Percentiles rank a stretch among this genome's conserved stretches.
Conservation (phyloP, 306 rosid species). For the Phaseolus lunatus region DNA sequence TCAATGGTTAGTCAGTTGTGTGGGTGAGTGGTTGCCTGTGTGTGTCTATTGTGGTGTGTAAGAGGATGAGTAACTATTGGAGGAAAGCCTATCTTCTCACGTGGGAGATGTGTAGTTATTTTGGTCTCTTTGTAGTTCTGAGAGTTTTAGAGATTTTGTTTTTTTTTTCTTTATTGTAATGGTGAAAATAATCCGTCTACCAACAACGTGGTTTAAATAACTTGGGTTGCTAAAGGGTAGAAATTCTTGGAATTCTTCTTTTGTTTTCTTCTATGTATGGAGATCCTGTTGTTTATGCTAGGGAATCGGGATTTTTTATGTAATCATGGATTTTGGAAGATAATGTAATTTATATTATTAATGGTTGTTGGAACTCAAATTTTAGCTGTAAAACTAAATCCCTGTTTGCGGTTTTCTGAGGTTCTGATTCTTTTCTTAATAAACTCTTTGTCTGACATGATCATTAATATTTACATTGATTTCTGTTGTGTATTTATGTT, state of each 20-base stretch:
- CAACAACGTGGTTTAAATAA: not conserved
- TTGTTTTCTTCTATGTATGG: constrained; percentile 14
- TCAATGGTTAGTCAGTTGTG: not conserved
- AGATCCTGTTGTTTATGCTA: not conserved
- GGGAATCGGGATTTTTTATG: not conserved
- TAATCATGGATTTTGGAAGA: constrained; percentile 9
- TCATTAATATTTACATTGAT: not conserved
- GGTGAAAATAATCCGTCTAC: not conserved
- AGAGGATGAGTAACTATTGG: not conserved
- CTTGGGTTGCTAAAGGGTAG: constrained; percentile 13
- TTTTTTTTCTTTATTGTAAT: not conserved
- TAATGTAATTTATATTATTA: constrained; percentile 14
- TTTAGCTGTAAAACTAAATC: constrained; percentile 16
- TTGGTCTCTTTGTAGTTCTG: not conserved
- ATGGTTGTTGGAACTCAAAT: constrained; percentile 20
- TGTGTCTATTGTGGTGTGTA: not conserved
- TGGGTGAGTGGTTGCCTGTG: constrained; percentile 19
- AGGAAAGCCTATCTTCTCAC: not conserved
- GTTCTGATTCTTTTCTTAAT: constrained; percentile 9
- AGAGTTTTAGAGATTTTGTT: constrained; percentile 24
- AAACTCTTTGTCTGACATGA: not conserved
- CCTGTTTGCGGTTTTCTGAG: not conserved
- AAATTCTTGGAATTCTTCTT: constrained; percentile 13
- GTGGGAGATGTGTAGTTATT: constrained; percentile 22
- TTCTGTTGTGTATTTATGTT: constrained; percentile 1